Evolutionary conservation across 192 early-diverging fungal species (phyloP).

Genomic region (Backusella tarrabulga): DNA sequence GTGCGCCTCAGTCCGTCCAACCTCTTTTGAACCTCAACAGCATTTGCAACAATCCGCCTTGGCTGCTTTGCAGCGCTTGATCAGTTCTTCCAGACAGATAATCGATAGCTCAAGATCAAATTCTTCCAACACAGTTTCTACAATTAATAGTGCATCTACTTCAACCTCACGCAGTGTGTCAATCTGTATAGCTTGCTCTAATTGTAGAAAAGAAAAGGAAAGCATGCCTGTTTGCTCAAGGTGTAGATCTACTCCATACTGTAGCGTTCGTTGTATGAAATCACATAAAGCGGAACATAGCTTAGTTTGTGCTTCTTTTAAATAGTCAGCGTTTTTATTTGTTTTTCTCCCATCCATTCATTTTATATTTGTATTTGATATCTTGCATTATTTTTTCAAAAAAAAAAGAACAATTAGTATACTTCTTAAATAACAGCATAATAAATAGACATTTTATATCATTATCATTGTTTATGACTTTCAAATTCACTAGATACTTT

Average conservation of each 20-base stretch:
- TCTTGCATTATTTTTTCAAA: not conserved
- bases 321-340: not conserved
- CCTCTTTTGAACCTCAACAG: conserved; percentile 6
- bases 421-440: not conserved
- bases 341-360: not conserved
- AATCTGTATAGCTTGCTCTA: not conserved
- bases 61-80: not conserved
- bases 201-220: conserved; percentile 7
- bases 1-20: conserved; percentile 1
- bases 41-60: conserved; percentile 11
- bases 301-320: not conserved
- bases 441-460: not conserved
- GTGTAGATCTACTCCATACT: conserved; percentile 7
- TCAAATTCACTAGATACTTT: not conserved
- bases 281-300: not conserved
- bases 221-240: conserved; percentile 23
- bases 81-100: not conserved
- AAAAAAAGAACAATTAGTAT: not conserved
- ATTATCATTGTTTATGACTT: not conserved
- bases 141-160: not conserved
- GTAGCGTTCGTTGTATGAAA: conserved; percentile 15
- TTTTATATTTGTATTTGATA: not conserved
- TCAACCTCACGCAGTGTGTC: not conserved
- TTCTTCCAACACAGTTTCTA: not conserved
- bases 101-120: not conserved